phyloP scores from a whole-genome alignment of 2,329 filamentous ascomycete genomes.

The Monosporascus cannonballus region DNA sequence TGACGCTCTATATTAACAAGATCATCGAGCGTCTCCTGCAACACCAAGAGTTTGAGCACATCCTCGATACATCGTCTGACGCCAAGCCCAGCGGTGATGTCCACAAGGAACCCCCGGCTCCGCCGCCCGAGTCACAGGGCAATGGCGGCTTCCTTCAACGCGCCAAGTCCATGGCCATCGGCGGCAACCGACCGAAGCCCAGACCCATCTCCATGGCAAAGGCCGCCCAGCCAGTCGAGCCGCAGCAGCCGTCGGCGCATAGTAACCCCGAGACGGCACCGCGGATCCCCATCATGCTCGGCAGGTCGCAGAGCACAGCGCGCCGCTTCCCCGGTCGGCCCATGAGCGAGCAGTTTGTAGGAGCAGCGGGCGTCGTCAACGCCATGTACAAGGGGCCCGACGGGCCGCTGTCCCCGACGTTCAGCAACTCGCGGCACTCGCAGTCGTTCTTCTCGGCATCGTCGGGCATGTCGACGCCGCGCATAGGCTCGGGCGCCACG shows the following conservation, averaged over 20 bases:
- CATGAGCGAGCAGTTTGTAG: slow-evolving; percentile 57
- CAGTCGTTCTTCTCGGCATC: slow-evolving; percentile 53
- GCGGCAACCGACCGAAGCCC: slow-evolving; percentile 36
- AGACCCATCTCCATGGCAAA: slow-evolving; percentile 48
- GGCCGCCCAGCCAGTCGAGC: slow-evolving; percentile 16
- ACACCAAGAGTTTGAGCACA: slow-evolving; percentile 91
- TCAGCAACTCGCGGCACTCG: slow-evolving; percentile 53
- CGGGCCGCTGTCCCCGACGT: slow-evolving; percentile 53
- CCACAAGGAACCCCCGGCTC: slow-evolving; percentile 81
- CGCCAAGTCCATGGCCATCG: slow-evolving; percentile 54
- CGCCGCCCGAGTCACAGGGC: slow-evolving; percentile 52
- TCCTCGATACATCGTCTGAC: slow-evolving; percentile 74
- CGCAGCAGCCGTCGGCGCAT: slow-evolving; percentile 33
- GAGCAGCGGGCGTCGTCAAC: slow-evolving; percentile 68
- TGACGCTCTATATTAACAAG: slow-evolving; percentile 97
- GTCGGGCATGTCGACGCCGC: slow-evolving; percentile 14
- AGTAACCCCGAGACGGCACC: slow-evolving; percentile 69
- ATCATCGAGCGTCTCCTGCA: slow-evolving; percentile 94
- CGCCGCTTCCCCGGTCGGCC: slow-evolving; percentile 45
- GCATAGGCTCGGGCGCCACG: slow-evolving; percentile 28
- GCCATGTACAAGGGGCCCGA: slow-evolving; percentile 82
- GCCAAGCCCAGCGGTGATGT: slow-evolving; percentile 49
- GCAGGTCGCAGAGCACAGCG: slow-evolving; percentile 43
- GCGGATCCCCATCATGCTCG: slow-evolving; percentile 63
- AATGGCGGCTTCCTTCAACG: slow-evolving; percentile 49